A percentile compares a stretch with the other conserved stretches of the same genome.
Evolutionary conservation across 2,329 filamentous ascomycete species (phyloP).

Genomic region (Pseudopyricularia cyperi): DNA sequence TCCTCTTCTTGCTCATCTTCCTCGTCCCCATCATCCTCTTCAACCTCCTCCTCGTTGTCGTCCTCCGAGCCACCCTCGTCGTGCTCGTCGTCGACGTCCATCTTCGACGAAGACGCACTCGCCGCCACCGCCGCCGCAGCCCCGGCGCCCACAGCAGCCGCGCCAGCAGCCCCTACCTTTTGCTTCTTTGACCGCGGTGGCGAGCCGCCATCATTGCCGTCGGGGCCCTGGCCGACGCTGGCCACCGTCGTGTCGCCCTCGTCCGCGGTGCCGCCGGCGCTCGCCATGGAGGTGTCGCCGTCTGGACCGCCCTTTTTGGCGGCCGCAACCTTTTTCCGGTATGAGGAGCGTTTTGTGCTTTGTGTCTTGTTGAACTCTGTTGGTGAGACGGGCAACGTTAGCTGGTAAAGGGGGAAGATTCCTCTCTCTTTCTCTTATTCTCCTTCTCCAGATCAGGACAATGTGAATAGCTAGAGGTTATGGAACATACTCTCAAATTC

Average conservation of each 20-base stretch:
- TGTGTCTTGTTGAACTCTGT: constrained; percentile 61
- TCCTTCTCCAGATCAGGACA: not conserved
- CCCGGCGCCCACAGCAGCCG: constrained; percentile 20
- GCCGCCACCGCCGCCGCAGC: constrained; percentile 23
- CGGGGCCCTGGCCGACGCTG: constrained; percentile 4
- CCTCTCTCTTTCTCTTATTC: not conserved
- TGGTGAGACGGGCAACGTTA: not conserved
- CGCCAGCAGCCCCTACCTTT: constrained; percentile 5
- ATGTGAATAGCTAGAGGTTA: not conserved
- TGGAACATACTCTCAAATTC: constrained; percentile 56
- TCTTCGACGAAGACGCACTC: constrained; percentile 11
- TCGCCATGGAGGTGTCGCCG: constrained; percentile 16
- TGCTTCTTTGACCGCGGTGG: constrained; percentile 22
- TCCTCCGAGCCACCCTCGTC: constrained; percentile 13
- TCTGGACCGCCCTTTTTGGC: constrained; percentile 33
- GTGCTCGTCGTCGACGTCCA: constrained; percentile 28
- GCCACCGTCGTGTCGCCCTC: constrained; percentile 9
- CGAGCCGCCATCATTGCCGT: constrained; percentile 7
- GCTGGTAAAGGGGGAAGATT: constrained; percentile 1
- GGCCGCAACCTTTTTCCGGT: constrained; percentile 56
- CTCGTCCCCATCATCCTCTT: constrained; percentile 23
- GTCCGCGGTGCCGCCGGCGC: constrained; percentile 9
- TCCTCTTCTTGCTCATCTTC: constrained; percentile 35
- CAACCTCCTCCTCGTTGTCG: constrained; percentile 21
- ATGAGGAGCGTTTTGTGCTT: constrained; percentile 60